These are phyloP conservation scores for Nothophoma quercina DNA, from an alignment of 2,329 filamentous ascomycete genomes.

Conservation along the genomic window DNA sequence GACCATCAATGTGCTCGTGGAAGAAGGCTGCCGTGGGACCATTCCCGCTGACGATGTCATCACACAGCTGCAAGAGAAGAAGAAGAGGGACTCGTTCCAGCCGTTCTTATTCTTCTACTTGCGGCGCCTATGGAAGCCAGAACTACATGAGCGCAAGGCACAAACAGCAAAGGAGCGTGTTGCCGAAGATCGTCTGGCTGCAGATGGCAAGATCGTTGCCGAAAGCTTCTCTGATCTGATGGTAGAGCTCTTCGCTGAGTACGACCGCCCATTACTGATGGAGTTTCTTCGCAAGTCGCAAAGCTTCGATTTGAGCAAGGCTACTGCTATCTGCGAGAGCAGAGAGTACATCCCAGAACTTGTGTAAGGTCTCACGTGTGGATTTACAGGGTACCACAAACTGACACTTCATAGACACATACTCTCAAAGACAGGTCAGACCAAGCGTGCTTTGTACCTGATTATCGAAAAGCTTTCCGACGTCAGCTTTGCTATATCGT, in stretches of 20 bases:
- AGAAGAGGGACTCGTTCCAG: constrained; percentile 63
- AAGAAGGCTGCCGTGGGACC: constrained; percentile 89
- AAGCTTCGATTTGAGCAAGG: constrained; percentile 84
- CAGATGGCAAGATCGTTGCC: constrained; percentile 72
- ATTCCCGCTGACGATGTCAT: constrained; percentile 81
- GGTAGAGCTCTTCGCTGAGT: constrained; percentile 84
- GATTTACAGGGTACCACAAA: not conserved
- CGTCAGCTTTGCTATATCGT: constrained; percentile 90
- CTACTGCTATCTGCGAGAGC: constrained; percentile 79
- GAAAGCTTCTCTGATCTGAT: constrained; percentile 88
- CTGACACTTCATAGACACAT: constrained; percentile 65
- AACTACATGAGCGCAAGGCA: constrained; percentile 60
- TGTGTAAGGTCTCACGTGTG: constrained; percentile 59
- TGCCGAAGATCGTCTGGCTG: constrained; percentile 54
- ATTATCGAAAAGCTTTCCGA: constrained; percentile 94
- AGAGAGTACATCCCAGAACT: constrained; percentile 86
- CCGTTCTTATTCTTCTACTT: constrained; percentile 94
- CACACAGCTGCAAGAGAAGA: constrained; percentile 69
- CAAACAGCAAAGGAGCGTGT: constrained; percentile 50
- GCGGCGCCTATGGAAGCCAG: constrained; percentile 81
- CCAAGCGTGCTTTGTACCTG: constrained; percentile 86
- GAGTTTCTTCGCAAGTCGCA: constrained; percentile 85
- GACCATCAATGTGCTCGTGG: constrained; percentile 83
- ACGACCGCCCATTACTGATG: constrained; percentile 82
- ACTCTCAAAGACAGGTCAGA: constrained; percentile 93